phyloP scores from a whole-genome alignment of 805 yeast species.

The Starmera pachycereana region DNA sequence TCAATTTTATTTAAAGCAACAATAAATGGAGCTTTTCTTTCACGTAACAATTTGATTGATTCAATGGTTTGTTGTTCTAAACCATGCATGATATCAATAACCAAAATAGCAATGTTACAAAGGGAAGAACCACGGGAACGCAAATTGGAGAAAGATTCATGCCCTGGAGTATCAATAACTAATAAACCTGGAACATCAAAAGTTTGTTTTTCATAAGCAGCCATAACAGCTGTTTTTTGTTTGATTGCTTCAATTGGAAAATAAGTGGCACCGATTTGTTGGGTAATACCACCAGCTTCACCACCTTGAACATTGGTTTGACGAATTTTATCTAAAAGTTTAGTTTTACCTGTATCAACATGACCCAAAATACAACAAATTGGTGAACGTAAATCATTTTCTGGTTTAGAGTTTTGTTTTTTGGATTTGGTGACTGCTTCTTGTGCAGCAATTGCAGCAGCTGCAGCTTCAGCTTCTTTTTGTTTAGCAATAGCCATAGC shows the following conservation, averaged over 20 bases:
- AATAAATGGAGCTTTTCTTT: slow-evolving; percentile 94
- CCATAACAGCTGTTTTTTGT: slow-evolving; percentile 87
- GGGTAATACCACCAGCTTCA: slow-evolving; percentile 99
- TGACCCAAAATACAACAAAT: slow-evolving; percentile 98
- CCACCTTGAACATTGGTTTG: slow-evolving; percentile 99
- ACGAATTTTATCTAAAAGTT: slow-evolving; percentile 91
- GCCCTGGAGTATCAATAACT: slow-evolving; percentile 98
- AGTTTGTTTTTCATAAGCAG: slow-evolving; percentile 68
- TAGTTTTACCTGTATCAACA: slow-evolving; percentile 99
- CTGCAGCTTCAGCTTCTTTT: slow-evolving; percentile 16
- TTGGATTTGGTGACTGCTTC: slow-evolving; percentile 2
- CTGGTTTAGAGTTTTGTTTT: slow-evolving; percentile 17
- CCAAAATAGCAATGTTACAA: slow-evolving; percentile 98
- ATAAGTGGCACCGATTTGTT: slow-evolving; percentile 99
- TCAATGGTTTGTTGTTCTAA: slow-evolving; percentile 96
- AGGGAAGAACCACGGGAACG: slow-evolving; percentile 98
- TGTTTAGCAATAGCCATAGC: slow-evolving; percentile 22
- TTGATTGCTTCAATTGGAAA: slow-evolving; percentile 94
- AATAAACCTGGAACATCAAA: slow-evolving; percentile 96
- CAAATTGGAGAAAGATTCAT: slow-evolving; percentile 96
- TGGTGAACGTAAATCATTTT: slow-evolving; percentile 79
- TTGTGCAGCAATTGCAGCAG: slow-evolving; percentile 11
- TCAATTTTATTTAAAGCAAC: slow-evolving; percentile 97
- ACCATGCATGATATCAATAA: slow-evolving; percentile 98
- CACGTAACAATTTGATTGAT: slow-evolving; percentile 84